Conservation (phyloP, 2,329 filamentous ascomycete genomes). For the Elsinoe fawcettii region DNA sequence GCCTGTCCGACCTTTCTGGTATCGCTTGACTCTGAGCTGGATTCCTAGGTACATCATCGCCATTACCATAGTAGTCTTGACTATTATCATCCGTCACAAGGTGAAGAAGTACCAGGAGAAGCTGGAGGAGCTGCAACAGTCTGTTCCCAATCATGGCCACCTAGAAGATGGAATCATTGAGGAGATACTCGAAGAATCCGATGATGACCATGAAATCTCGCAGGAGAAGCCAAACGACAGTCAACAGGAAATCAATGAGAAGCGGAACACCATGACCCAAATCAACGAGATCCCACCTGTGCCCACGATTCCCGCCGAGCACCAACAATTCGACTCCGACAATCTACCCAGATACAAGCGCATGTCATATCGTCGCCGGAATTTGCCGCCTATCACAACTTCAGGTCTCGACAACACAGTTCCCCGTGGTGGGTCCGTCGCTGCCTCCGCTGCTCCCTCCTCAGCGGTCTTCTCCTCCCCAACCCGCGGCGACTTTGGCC, state of each 20-base stretch:
- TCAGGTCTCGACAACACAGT: neutral
- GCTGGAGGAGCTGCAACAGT: constrained; percentile 8
- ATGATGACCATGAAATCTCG: neutral
- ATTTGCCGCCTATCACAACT: constrained; percentile 11
- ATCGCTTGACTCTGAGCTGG: constrained; percentile 57
- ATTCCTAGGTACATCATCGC: constrained; percentile 61
- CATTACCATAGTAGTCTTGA: constrained; percentile 26
- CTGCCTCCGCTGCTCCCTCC: constrained; percentile 7
- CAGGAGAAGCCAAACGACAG: constrained; percentile 8
- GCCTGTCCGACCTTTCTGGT: constrained; percentile 56
- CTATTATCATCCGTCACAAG: constrained; percentile 45
- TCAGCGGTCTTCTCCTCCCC: constrained; percentile 12
- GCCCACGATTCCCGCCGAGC: neutral
- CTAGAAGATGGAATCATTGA: constrained; percentile 8
- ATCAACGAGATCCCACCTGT: constrained; percentile 1
- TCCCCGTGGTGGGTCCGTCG: neutral
- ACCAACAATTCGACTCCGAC: constrained; percentile 9
- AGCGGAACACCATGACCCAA: neutral
- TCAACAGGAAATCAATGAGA: neutral
- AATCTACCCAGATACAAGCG: constrained; percentile 4
- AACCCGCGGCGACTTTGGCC: neutral
- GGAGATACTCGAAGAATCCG: constrained; percentile 12
- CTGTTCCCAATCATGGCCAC: neutral
- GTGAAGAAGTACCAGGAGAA: constrained; percentile 25
- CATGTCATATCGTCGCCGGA: constrained; percentile 12